Evolutionary conservation across 208 protist species (phyloP), one percentile per base, ranked within the genome.

Genomic region (Naegleria lovaniensis): DNA sequence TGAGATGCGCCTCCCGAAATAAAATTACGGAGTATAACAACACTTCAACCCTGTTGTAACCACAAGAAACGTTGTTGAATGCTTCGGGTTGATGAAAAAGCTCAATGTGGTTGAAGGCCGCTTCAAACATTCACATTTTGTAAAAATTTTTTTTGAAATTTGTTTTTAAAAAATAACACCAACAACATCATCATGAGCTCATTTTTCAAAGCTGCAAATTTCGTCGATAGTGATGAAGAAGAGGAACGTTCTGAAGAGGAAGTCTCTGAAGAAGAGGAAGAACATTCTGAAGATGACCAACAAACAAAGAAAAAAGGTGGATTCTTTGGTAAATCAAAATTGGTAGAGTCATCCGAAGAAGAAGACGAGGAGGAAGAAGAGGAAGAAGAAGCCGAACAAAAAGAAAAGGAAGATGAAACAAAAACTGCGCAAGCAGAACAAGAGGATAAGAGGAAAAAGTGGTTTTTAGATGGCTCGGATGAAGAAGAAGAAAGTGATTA

Each of bases 401-500:
- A n/a, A 43, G 11, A 41, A 85, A 85, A 85, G 40, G 16, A 67
- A 67, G 13, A 67, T 29, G 55, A 67, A 67, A 2, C 55, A 29
- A 4, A 67, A 67, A 29, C 55, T 29, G 55, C 55, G 22, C 55
- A 67, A 67, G 11, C 55, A 15, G 55, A 67, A 29, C 55, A 29
- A 29, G 55, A 67, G 19, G 55, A 67, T 67, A 67, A 67, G 55
- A 67, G 55, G 55, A 67, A 67, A 67, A 67, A 67, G 22, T 67
- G 55, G 55, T 67, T 43, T 25, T 19, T 22, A n/a, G 29, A 41
- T 38, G 33, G 33, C 39, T n/a, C 22, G 33, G 75, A 83, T n/a
- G 75, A 83, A 83, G 75, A 83, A 83, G 75, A 83, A 15, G 75
- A 40, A 83, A n/a, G n/a, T 40, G 75, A n/a, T 83, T n/a, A 40